Evolutionary conservation across 495 filamentous ascomycete species (phyloP).

Genomic region (Neurospora sp.): DNA sequence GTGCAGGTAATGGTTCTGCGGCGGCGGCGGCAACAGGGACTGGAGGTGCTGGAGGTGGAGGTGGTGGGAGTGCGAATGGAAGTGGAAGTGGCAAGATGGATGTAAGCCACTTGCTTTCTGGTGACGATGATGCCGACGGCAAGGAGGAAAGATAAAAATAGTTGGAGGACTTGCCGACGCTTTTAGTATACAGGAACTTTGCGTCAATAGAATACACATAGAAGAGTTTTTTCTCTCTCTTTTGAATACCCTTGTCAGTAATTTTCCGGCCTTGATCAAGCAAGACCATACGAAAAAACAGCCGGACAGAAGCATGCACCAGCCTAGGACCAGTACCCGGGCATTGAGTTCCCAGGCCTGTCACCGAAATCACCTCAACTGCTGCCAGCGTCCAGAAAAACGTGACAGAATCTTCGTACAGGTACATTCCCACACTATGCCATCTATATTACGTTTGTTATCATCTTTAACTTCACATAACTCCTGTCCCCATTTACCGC

Average conservation of each 20-base stretch:
- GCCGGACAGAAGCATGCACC: neutral
- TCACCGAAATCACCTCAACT: neutral
- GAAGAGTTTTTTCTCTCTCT: neutral
- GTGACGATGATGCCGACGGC: neutral
- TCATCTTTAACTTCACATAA: slow-evolving; percentile 5
- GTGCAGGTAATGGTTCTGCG: neutral
- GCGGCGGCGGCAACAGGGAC: neutral
- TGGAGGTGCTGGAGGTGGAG: neutral
- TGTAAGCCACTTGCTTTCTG: slow-evolving; percentile 12
- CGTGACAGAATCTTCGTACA: neutral
- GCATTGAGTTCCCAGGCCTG: neutral
- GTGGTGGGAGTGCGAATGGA: neutral
- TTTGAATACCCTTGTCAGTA: neutral
- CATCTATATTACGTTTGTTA: neutral
- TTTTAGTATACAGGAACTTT: neutral
- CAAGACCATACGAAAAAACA: neutral
- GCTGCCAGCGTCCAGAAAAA: neutral
- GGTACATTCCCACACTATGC: neutral
- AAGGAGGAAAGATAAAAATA: neutral
- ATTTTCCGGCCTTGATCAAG: neutral
- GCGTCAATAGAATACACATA: neutral
- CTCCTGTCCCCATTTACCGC: slow-evolving; percentile 35
- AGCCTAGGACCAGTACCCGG: neutral
- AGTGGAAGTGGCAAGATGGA: slow-evolving; percentile 11
- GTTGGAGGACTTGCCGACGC: neutral